phyloP scores from a whole-genome alignment of 495 filamentous ascomycete species.

The Lasiosphaeriaceae sp. region DNA sequence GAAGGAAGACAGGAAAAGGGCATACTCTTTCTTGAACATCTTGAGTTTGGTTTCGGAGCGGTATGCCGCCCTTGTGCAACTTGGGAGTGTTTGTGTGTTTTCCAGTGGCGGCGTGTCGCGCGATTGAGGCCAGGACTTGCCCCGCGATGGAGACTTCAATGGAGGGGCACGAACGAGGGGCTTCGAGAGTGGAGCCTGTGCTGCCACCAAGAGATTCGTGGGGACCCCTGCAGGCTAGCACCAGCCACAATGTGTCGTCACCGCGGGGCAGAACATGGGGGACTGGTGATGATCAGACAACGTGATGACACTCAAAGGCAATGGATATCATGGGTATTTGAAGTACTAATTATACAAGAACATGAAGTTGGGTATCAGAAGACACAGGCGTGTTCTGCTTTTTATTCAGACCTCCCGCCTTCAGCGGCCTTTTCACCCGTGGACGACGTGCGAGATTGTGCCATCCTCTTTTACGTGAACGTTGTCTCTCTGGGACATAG shows the following conservation, averaged over 20 bases:
- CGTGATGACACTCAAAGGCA: no score
- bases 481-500: constrained; percentile 57
- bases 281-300: no score
- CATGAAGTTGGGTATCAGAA: background rate
- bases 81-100: background rate
- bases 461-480: constrained; percentile 69
- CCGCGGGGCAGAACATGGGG: constrained; percentile 4
- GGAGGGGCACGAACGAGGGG: constrained; percentile 17
- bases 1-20: background rate
- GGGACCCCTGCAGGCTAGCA: constrained; percentile 4
- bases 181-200: background rate
- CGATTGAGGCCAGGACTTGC: constrained; percentile 9
- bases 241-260: constrained; percentile 2
- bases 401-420: background rate
- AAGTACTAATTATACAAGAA: background rate
- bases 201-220: constrained; percentile 11
- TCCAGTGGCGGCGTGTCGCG: background rate
- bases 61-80: background rate
- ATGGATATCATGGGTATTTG: no score
- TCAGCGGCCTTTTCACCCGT: constrained; percentile 37
- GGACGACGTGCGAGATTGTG: constrained; percentile 65
- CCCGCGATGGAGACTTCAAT: constrained; percentile 21
- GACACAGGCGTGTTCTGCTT: background rate
- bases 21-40: constrained; percentile 94
- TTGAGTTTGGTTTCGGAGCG: constrained; percentile 22